A percentile compares a stretch with the other conserved stretches of the same genome.
Evolutionary conservation across 179 eudicot species (phyloP).

Genomic region (Nepenthes alata): DNA sequence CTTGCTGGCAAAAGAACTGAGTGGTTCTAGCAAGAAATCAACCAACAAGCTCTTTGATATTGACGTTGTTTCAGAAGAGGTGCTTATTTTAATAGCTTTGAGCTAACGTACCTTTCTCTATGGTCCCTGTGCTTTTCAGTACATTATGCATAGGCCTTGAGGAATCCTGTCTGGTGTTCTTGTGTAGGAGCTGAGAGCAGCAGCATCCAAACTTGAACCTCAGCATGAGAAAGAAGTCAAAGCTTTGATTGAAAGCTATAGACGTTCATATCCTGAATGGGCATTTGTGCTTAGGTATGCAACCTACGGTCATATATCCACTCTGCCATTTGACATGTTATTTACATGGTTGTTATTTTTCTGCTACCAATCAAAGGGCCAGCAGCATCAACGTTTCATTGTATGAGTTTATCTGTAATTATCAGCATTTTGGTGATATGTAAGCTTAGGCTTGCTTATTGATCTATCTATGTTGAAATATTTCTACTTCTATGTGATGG

Average conservation of each 20-base stretch:
- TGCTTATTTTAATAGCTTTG: constrained; percentile 6
- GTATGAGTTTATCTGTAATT: too few relatives aligned
- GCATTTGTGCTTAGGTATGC: constrained; percentile 54
- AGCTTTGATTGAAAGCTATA: constrained; percentile 43
- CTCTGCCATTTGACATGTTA: neutral
- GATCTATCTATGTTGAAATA: too few relatives aligned
- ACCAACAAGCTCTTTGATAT: constrained; percentile 56
- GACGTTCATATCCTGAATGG: constrained; percentile 53
- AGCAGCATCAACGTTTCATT: too few relatives aligned
- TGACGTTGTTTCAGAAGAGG: constrained; percentile 77
- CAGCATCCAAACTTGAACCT: constrained; percentile 44
- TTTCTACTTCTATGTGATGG: too few relatives aligned
- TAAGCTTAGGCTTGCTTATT: too few relatives aligned
- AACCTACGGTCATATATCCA: neutral
- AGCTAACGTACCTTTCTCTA: neutral
- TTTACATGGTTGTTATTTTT: neutral
- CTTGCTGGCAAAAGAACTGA: constrained; percentile 69
- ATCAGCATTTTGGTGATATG: too few relatives aligned
- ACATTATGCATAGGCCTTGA: neutral
- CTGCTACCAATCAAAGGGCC: too few relatives aligned
- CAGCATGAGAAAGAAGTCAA: constrained; percentile 72
- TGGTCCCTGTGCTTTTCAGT: neutral
- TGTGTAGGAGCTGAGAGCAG: constrained; percentile 70
- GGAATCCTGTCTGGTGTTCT: neutral
- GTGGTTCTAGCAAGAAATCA: constrained; percentile 57